Evolutionary conservation across 2,329 filamentous ascomycete species (phyloP).

Genomic region (Penicillium paneum): DNA sequence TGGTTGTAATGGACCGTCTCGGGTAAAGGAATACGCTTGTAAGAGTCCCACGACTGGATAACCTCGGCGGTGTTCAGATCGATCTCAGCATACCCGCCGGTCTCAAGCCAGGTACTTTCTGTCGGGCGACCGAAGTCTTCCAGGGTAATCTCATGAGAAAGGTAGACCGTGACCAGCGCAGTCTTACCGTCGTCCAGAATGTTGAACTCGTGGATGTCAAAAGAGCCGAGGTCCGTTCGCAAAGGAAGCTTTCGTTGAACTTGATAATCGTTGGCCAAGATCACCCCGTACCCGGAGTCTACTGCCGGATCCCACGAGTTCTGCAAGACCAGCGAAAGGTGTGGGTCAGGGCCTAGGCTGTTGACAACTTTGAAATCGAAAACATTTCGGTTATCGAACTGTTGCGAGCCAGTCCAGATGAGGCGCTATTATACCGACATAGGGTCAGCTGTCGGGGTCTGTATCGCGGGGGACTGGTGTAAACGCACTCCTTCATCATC

Average conservation of each 20-base stretch:
- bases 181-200: slow-evolving; percentile 31
- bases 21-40: slow-evolving; percentile 27
- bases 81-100: slow-evolving; percentile 35
- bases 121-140: slow-evolving; percentile 23
- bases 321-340: slow-evolving; percentile 46
- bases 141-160: slow-evolving; percentile 23
- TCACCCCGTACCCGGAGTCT: slow-evolving; percentile 43
- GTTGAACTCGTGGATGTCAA: slow-evolving; percentile 43
- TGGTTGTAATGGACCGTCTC: slow-evolving; percentile 20
- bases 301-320: slow-evolving; percentile 34
- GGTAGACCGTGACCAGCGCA: slow-evolving; percentile 27
- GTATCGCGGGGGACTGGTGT: neutral
- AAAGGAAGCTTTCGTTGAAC: slow-evolving; percentile 41
- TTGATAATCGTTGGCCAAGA: slow-evolving; percentile 47
- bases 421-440: slow-evolving; percentile 32
- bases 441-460: slow-evolving; percentile 1
- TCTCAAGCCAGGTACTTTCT: slow-evolving; percentile 26
- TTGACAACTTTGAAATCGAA: slow-evolving; percentile 47
- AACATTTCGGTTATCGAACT: slow-evolving; percentile 45
- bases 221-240: slow-evolving; percentile 21
- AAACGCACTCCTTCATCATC: slow-evolving; percentile 45
- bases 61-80: slow-evolving; percentile 31
- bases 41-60: slow-evolving; percentile 37
- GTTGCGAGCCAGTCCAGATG: slow-evolving; percentile 47
- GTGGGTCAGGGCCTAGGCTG: slow-evolving; percentile 41